phyloP scores from a whole-genome alignment of 208 protist species.

The Angomonas ambiguus region DNA sequence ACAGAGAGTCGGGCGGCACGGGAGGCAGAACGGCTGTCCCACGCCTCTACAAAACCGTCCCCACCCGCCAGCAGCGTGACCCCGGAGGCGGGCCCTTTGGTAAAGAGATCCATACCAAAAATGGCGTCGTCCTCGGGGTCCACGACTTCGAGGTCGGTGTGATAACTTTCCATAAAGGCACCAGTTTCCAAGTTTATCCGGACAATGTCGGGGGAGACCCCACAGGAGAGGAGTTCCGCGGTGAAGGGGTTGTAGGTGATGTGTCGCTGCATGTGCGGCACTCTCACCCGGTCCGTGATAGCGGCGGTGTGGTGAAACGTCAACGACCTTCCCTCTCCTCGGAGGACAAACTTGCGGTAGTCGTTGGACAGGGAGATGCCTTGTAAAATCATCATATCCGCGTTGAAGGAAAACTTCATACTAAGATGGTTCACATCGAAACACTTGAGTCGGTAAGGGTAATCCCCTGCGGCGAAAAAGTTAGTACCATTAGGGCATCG shows the following conservation, averaged over 20 bases:
- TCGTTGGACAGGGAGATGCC: conserved; percentile 81
- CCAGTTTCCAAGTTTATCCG: conserved; percentile 82
- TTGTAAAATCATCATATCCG: conserved; percentile 80
- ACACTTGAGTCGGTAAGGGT: conserved; percentile 85
- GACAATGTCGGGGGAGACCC: conserved; percentile 74
- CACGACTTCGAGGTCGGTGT: conserved; percentile 42
- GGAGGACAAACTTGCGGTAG: conserved; percentile 87
- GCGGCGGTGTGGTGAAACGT: conserved; percentile 81
- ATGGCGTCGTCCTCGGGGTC: conserved; percentile 20
- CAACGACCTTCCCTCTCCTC: conserved; percentile 72
- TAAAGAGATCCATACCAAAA: conserved; percentile 70
- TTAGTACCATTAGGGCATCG: conserved; percentile 77
- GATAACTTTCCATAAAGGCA: conserved; percentile 76
- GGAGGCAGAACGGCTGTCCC: conserved; percentile 58
- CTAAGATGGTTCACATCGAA: conserved; percentile 88
- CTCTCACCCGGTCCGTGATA: conserved; percentile 73
- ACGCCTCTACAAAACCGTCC: conserved; percentile 77
- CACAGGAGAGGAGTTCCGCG: conserved; percentile 71
- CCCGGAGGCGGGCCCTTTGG: conserved; percentile 48
- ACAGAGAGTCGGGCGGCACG: conserved; percentile 52
- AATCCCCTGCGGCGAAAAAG: conserved; percentile 85
- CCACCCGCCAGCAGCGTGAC: conserved; percentile 62
- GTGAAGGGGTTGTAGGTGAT: conserved; percentile 68
- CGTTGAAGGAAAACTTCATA: conserved; percentile 91
- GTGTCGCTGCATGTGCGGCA: conserved; percentile 80